A percentile compares a stretch with the other conserved stretches of the same genome.
phyloP scores from a whole-genome alignment of 2,329 filamentous ascomycete genomes.

The Davidsoniella australis region DNA sequence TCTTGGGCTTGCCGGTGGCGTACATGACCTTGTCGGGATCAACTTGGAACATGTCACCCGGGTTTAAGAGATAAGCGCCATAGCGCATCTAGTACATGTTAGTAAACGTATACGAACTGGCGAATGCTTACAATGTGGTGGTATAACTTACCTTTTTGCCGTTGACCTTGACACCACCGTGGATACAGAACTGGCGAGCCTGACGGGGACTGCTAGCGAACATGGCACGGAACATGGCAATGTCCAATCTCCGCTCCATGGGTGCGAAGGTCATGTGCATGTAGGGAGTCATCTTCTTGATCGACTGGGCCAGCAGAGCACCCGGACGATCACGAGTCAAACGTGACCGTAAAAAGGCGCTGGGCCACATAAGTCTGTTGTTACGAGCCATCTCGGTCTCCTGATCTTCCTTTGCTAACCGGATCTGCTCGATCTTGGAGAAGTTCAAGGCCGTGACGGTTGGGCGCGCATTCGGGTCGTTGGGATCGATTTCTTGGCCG shows the following conservation, averaged over 20 bases:
- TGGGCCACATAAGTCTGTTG: slow-evolving; percentile 7
- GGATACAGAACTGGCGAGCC: slow-evolving; percentile 83
- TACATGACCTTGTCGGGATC: slow-evolving; percentile 75
- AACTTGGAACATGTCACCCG: slow-evolving; percentile 96
- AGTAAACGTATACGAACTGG: not conserved
- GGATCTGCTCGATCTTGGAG: slow-evolving; percentile 13
- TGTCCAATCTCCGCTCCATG: slow-evolving; percentile 76
- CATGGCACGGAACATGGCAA: slow-evolving; percentile 82
- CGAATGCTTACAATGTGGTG: not conserved
- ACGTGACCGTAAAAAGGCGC: slow-evolving; percentile 6
- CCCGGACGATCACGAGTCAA: slow-evolving; percentile 14
- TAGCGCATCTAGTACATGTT: slow-evolving; percentile 54
- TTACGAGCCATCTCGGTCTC: slow-evolving; percentile 3
- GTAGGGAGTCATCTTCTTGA: slow-evolving; percentile 52
- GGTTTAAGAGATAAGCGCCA: slow-evolving; percentile 86
- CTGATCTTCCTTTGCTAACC: slow-evolving; percentile 10
- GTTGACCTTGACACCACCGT: slow-evolving; percentile 89
- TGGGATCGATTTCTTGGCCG: slow-evolving; percentile 32
- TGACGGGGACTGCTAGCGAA: slow-evolving; percentile 90
- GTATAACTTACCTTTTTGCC: slow-evolving; percentile 59
- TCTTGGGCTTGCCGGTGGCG: slow-evolving; percentile 64
- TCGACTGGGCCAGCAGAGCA: slow-evolving; percentile 20
- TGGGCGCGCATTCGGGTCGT: slow-evolving; percentile 8
- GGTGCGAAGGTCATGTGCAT: slow-evolving; percentile 95
- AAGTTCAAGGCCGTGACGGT: slow-evolving; percentile 16